A percentile compares a stretch with the other conserved stretches of the same genome.
These are phyloP conservation scores for Fusarium sp. DNA, from an alignment of 2,329 filamentous ascomycete genomes.

Conservation along the genomic window DNA sequence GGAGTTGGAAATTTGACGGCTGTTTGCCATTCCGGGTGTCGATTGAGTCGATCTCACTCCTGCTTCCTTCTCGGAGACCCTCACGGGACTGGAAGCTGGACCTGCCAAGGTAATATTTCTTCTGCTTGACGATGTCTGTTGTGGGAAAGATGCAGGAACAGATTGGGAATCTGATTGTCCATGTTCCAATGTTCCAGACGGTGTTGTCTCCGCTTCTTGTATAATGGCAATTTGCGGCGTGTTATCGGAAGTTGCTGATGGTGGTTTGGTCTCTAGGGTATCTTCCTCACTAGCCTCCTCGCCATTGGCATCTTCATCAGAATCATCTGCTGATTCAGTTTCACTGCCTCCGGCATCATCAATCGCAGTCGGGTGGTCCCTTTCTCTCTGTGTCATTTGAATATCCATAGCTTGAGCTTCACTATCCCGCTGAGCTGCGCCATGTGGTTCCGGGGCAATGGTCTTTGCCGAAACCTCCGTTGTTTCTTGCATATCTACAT, in stretches of 20 bases:
- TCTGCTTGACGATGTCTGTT: background rate
- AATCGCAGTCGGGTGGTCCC: background rate
- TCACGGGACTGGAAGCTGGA: background rate
- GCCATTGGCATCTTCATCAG: background rate
- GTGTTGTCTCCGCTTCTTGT: background rate
- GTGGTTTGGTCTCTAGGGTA: background rate
- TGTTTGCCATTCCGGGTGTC: background rate
- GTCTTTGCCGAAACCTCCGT: background rate
- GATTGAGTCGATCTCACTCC: background rate
- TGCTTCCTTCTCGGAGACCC: background rate
- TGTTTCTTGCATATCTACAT: constrained; percentile 8
- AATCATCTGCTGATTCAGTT: background rate
- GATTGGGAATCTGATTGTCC: background rate
- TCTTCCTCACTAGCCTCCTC: background rate
- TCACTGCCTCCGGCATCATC: background rate
- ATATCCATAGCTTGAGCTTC: constrained; percentile 4
- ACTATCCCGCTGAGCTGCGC: background rate
- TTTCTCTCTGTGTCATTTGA: background rate
- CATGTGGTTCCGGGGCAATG: background rate
- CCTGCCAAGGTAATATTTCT: background rate
- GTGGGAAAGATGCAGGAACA: constrained; percentile 8
- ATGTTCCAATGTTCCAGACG: background rate
- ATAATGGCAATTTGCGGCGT: background rate
- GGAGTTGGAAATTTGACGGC: background rate
- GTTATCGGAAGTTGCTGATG: background rate